Percentiles rank a stretch among this genome's conserved stretches.
These are phyloP conservation scores for Aspergillus proliferans DNA, from an alignment of 2,329 filamentous ascomycete genomes.

Conservation along the genomic window DNA sequence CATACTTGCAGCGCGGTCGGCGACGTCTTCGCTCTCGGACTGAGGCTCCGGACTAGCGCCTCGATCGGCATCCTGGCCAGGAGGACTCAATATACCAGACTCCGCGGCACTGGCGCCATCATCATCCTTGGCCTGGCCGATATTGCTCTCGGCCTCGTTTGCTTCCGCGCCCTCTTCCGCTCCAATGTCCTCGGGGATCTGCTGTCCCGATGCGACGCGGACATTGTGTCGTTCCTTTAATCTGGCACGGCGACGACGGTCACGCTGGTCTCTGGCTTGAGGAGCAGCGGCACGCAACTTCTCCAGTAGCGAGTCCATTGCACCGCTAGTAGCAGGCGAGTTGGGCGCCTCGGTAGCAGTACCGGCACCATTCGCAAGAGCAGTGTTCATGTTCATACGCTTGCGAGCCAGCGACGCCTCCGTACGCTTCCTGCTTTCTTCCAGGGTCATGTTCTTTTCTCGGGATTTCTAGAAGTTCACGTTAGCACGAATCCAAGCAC, in stretches of 20 bases:
- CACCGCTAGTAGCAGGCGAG: conserved; percentile 70
- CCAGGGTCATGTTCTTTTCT: conserved; percentile 80
- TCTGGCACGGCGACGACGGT: conserved; percentile 76
- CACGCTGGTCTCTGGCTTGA: conserved; percentile 80
- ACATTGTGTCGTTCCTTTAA: conserved; percentile 89
- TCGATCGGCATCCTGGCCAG: conserved; percentile 29
- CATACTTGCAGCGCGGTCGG: conserved; percentile 74
- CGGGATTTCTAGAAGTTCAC: conserved; percentile 60
- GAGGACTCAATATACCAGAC: conserved; percentile 47
- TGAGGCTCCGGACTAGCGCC: conserved; percentile 29
- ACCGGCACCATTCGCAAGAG: conserved; percentile 56
- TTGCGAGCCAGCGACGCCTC: conserved; percentile 92
- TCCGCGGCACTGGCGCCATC: conserved; percentile 38
- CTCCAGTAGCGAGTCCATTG: conserved; percentile 93
- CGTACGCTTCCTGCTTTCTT: conserved; percentile 77
- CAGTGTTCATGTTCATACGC: conserved; percentile 47
- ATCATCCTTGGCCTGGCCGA: conserved; percentile 7
- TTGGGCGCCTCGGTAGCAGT: conserved; percentile 45
- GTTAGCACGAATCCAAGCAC: conserved; percentile 3
- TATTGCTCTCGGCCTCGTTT: conserved; percentile 38
- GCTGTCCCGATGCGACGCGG: conserved; percentile 79
- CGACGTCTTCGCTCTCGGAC: conserved; percentile 64
- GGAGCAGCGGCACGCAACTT: conserved; percentile 90
- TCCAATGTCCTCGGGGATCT: conserved; percentile 62
- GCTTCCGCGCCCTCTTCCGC: conserved; percentile 57